phyloP scores from a whole-genome alignment of 352 stramenopile genomes.

The Pythium dissotocum region DNA sequence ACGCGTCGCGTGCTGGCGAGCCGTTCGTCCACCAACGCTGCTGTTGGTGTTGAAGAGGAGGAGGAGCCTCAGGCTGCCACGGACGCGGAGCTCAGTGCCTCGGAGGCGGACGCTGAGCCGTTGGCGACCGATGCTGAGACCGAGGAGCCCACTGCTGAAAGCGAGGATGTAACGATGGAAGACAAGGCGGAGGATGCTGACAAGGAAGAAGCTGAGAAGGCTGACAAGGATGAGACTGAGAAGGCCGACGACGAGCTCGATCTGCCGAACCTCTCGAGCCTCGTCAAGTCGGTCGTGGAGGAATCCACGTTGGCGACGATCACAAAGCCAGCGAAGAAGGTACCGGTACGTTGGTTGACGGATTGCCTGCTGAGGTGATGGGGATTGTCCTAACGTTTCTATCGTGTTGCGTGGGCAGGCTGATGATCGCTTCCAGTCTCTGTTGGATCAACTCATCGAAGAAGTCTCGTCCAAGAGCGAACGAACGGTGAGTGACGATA shows the following conservation, averaged over 20 bases:
- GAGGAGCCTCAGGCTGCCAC: constrained; percentile 11
- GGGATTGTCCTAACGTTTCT: neutral
- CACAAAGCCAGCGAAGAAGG: neutral
- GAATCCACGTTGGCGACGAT: neutral
- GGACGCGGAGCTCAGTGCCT: constrained; percentile 17
- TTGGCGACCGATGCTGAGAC: neutral
- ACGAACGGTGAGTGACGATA: constrained; percentile 32
- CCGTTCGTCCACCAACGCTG: neutral
- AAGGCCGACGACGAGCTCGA: neutral
- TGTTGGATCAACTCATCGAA: constrained; percentile 60
- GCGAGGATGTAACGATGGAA: constrained; percentile 11
- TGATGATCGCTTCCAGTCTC: constrained; percentile 56
- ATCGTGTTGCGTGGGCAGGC: constrained; percentile 22
- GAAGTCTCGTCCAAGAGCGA: constrained; percentile 64
- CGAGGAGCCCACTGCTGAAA: neutral
- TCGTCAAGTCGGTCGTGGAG: constrained; percentile 2
- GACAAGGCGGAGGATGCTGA: neutral
- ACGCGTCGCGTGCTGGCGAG: constrained; percentile 43
- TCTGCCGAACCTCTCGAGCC: neutral
- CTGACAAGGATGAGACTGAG: neutral
- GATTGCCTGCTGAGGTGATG: neutral
- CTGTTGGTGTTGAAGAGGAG: constrained; percentile 2
- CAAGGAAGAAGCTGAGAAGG: neutral
- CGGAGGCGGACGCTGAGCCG: constrained; percentile 12
- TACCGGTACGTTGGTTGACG: constrained; percentile 9